A percentile compares a stretch with the other conserved stretches of the same genome.
Evolutionary conservation across 23 red algal genomes (phyloP).

Genomic region (Cyanidium caldarium): DNA sequence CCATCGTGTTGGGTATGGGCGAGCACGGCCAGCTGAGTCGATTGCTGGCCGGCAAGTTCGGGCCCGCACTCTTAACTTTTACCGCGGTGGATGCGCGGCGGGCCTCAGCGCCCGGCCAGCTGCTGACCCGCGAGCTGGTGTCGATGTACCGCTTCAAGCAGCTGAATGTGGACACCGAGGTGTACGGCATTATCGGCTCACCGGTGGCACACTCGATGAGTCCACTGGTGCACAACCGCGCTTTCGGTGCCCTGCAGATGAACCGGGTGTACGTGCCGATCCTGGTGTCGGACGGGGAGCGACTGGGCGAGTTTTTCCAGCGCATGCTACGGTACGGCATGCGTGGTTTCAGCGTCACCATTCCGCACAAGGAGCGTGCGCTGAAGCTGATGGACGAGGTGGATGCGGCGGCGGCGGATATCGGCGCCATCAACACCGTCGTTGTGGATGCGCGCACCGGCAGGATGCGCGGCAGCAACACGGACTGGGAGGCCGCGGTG

Average conservation of each 20-base stretch:
- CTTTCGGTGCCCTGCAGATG: constrained; percentile 17
- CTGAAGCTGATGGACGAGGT: constrained; percentile 59
- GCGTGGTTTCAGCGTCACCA: constrained; percentile 66
- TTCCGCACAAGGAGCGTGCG: constrained; percentile 63
- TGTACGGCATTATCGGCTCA: constrained; percentile 81
- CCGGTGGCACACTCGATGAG: constrained; percentile 67
- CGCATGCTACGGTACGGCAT: constrained; percentile 30
- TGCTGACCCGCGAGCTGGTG: constrained; percentile 18
- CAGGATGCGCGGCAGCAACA: constrained; percentile 45
- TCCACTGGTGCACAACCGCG: constrained; percentile 68
- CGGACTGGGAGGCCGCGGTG: constrained; percentile 81
- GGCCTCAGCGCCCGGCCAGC: constrained; percentile 70
- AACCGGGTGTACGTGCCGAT: constrained; percentile 48
- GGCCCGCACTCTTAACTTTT: constrained; percentile 62
- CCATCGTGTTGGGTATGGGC: constrained; percentile 69
- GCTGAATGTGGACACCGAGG: constrained; percentile 18
- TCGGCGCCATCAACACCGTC: constrained; percentile 87
- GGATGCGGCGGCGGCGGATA: constrained; percentile 46
- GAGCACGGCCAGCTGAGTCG: constrained; percentile 41
- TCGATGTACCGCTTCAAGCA: constrained; percentile 45
- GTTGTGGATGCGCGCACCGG: constrained; percentile 24
- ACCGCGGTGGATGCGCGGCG: constrained; percentile 18
- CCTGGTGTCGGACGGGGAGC: constrained; percentile 27
- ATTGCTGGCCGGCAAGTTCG: constrained; percentile 50
- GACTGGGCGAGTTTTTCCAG: constrained; percentile 25